Base-by-base conservation (phyloP, 306 rosid genomes). In the Cucurbita ficifolia region DNA sequence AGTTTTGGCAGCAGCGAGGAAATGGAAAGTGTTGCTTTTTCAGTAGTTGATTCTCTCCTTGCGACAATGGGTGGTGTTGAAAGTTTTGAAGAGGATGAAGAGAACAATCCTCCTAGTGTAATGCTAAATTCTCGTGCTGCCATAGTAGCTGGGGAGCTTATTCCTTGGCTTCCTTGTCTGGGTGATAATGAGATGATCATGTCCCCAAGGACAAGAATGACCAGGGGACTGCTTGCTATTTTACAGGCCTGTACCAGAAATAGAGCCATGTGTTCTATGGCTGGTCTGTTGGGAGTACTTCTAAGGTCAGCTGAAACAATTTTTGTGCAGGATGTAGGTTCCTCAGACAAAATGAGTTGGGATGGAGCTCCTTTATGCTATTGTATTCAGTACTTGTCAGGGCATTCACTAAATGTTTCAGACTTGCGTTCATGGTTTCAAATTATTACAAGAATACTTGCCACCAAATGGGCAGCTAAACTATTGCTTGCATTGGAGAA, bases 1-100 rank as follows among this genome's bases (percentile, higher is more conserved):
- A 84, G 65, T 80, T 89, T 91, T 76, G 95, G 90, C 71, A 83
- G 75, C 72, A 87, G 86, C 48, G 96, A 88, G 77, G 90, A 85
- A 81, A 86, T 82, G 87, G 99, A 91, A 42, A 77, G 77, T 10
- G 76, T 85, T 72, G 85, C 97, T 75, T 85, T 79, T 78, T 73
- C 89, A 76, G 93, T 94, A 21, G 97, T 94, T 71, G 99, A 94
- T 80, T 91, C 99, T 14, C 97, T 94, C 73, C 90, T 94, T 82
- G 96, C 96, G 43, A 94, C 97, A 72, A 94, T 94, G 99, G 99
- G 99, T 49, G 99, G 99, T 63, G 99, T 94, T 81, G 97, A 94
- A 89, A 89, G 99, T 76, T 94, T 87, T 79, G 95, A 91, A 81
- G 97, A 86, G 82, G 95, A 91, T 58, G 99, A 84, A 81, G 95